Evolutionary conservation across 345 rosid genomes (phyloP).

Genomic region (Psidium friedrichsthalianum): DNA sequence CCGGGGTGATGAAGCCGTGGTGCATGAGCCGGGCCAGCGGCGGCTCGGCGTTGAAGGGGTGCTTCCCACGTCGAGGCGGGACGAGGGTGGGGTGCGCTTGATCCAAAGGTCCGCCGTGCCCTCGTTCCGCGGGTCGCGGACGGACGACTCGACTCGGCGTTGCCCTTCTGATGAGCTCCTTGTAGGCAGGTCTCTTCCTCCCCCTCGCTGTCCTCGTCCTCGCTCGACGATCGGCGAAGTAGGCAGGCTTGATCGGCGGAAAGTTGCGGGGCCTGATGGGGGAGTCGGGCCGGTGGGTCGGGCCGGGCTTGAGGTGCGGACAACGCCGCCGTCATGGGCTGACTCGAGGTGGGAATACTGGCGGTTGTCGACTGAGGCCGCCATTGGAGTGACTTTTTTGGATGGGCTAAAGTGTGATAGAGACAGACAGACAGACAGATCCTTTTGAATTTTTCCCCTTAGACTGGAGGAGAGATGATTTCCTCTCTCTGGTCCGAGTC

Average conservation of each 20-base stretch:
- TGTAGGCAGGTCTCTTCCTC: constrained; percentile 24
- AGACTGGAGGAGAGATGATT: background rate
- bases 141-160: constrained; percentile 63
- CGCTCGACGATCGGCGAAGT: constrained; percentile 30
- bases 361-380: constrained; percentile 74
- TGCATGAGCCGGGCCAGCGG: constrained; percentile 77
- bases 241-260: background rate
- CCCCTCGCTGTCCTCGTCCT: constrained; percentile 31
- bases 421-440: background rate
- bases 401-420: background rate
- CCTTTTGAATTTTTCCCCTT: background rate
- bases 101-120: constrained; percentile 76
- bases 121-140: constrained; percentile 57
- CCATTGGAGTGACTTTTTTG: constrained; percentile 22
- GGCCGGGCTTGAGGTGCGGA: constrained; percentile 34
- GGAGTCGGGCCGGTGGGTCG: constrained; percentile 26
- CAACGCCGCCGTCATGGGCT: constrained; percentile 40
- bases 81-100: constrained; percentile 72
- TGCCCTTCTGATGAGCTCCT: constrained; percentile 31
- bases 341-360: constrained; percentile 42
- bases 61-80: constrained; percentile 95
- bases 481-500: background rate
- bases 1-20: constrained; percentile 93
- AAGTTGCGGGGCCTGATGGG: constrained; percentile 11
- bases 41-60: constrained; percentile 85